These are phyloP conservation scores for Cucumis melo DNA, from an alignment of 306 rosid genomes.

Conservation along the genomic window DNA sequence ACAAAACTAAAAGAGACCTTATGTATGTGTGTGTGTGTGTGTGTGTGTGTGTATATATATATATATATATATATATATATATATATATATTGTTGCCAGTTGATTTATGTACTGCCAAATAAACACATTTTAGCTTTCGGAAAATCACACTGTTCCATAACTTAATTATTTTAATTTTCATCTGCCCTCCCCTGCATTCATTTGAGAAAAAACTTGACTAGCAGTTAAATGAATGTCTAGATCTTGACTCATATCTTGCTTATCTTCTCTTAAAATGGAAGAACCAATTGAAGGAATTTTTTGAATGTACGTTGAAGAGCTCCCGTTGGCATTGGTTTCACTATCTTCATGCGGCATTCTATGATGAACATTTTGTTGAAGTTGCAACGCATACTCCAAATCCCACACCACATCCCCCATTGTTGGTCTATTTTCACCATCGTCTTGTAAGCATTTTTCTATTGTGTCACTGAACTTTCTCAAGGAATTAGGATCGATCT, in stretches of 20 bases:
- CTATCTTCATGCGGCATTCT: slow-evolving; percentile 35
- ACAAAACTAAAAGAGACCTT: no score
- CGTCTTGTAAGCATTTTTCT: slow-evolving; percentile 32
- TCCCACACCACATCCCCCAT: slow-evolving; percentile 51
- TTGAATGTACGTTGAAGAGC: slow-evolving; percentile 7
- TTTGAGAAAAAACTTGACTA: neutral
- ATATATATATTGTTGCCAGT: no score
- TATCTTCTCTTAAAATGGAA: slow-evolving; percentile 2
- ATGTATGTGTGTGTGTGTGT: no score
- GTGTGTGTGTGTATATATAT: no score
- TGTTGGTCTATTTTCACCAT: slow-evolving; percentile 26
- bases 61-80: no score
- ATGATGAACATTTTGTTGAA: slow-evolving; percentile 22
- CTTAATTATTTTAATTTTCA: neutral
- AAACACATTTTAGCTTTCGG: no score
- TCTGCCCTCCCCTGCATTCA: neutral
- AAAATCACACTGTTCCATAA: no score
- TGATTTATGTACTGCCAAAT: no score
- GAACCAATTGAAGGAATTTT: slow-evolving; percentile 16
- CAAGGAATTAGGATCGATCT: slow-evolving; percentile 29
- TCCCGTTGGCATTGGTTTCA: slow-evolving; percentile 5
- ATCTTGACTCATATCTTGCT: neutral
- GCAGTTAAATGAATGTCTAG: neutral
- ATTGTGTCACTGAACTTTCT: slow-evolving; percentile 28
- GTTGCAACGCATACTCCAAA: slow-evolving; percentile 39